Base-by-base conservation (phyloP, 2,329 filamentous ascomycete species). In the Colletotrichum lini region DNA sequence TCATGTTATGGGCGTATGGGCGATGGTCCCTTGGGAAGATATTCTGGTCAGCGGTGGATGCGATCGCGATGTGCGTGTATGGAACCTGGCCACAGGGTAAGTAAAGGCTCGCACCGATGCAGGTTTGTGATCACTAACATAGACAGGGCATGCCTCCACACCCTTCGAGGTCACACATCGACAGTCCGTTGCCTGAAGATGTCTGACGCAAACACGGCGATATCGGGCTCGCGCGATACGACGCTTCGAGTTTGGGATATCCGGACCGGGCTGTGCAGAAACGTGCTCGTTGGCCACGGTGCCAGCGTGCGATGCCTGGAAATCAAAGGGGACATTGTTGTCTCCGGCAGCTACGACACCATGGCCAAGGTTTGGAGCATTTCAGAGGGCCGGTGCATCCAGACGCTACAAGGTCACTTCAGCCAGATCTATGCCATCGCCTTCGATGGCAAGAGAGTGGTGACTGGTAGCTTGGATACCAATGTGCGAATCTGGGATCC, bases 1-100 rank as follows among this genome's bases (percentile, higher is more conserved):
- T 13, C 96, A 99, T 83, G 94, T 98, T 54, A 99, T 99, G 96
- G 96, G 96, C 50, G 96, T 99, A 23, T 99, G 96, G 96, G 96
- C 96, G 59, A 98, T 99, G 96, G 95, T 99, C 30, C 96, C 96
- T 8, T 98, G 95, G 94, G 96, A 94, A 71, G 96, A 99, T 80
- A 93, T 94, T 64, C 87, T 99, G 72, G 96, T 99, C 72, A 98
- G 95, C 77, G 96, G 96, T 77, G 96, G 96, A 7, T 99, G 96
- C 80, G 96, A 99, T 83, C 90, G 96, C 72, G 96, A 99, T 79
- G 96, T 99, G 38, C 90, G 96, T 68, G 96, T 99, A 7, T 99
- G 96, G 96, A 94, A 99, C 78, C 91, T 99, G 86, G 91, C 92
- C 61, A 97, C 94, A 72, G 96, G 95, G 94, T 97, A 89, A 80